These are phyloP conservation scores for Trapa incisa DNA, from an alignment of 345 rosid species.

Conservation along the genomic window DNA sequence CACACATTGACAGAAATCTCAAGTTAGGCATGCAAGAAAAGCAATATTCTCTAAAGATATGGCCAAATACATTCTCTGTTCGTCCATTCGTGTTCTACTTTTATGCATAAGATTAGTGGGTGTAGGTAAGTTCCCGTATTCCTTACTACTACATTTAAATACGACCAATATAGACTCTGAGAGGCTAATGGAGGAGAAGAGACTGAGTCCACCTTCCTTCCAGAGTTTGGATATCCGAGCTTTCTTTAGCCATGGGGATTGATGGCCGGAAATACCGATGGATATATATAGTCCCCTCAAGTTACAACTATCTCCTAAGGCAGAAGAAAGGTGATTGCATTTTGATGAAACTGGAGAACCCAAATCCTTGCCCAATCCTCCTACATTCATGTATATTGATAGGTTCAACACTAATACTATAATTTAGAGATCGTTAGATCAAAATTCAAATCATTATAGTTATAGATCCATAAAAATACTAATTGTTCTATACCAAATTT, in stretches of 20 bases:
- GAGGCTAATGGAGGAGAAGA: not conserved
- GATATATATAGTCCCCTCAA: not conserved
- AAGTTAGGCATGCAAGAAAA: slow-evolving; percentile 78
- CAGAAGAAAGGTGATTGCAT: not conserved
- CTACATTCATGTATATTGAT: too few species aligned
- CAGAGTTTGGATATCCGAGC: slow-evolving; percentile 4
- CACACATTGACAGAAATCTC: slow-evolving; percentile 67
- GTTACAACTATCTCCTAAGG: not conserved
- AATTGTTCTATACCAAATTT: too few species aligned
- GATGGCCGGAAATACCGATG: not conserved
- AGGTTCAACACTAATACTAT: too few species aligned
- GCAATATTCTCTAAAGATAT: slow-evolving; percentile 66
- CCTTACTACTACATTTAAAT: not conserved
- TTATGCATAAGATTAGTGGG: too few species aligned
- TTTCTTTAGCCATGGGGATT: slow-evolving; percentile 4
- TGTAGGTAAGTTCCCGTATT: not conserved
- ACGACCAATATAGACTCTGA: not conserved
- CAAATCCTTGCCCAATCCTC: not conserved
- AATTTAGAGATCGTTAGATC: too few species aligned
- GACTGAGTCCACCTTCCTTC: slow-evolving; percentile 5
- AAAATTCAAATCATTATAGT: too few species aligned
- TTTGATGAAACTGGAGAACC: not conserved
- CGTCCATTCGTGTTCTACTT: too few species aligned
- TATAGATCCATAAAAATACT: too few species aligned
- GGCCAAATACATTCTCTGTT: slow-evolving; percentile 8